phyloP scores from a whole-genome alignment of 1,139 yeast genomes.

The Scheffersomyces lignicola region DNA sequence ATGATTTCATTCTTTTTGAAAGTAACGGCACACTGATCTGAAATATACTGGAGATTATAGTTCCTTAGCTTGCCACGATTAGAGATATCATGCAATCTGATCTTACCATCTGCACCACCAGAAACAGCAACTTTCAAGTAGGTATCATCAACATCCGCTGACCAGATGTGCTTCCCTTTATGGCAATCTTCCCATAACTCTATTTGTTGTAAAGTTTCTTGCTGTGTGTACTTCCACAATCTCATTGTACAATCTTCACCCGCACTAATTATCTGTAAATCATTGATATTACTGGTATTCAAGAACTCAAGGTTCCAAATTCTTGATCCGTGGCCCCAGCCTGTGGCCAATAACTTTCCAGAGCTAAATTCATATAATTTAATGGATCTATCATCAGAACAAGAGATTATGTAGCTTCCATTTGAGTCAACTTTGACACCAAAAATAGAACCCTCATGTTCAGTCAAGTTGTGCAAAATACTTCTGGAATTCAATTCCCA shows the following conservation, averaged over 20 bases:
- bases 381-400: slow-evolving; percentile 92
- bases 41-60: slow-evolving; percentile 33
- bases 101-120: slow-evolving; percentile 89
- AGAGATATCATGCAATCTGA: slow-evolving; percentile 58
- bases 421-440: slow-evolving; percentile 64
- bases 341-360: slow-evolving; percentile 66
- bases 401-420: slow-evolving; percentile 64
- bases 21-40: slow-evolving; percentile 20
- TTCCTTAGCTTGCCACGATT: slow-evolving; percentile 13
- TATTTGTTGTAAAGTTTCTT: slow-evolving; percentile 23
- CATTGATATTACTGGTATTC: slow-evolving; percentile 22
- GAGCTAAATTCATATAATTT: slow-evolving; percentile 64
- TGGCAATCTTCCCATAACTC: slow-evolving; percentile 60
- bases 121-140: slow-evolving; percentile 55
- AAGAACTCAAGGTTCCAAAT: slow-evolving; percentile 81
- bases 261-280: slow-evolving; percentile 55
- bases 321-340: slow-evolving; percentile 97
- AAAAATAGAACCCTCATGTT: slow-evolving; percentile 91
- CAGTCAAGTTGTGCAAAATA: slow-evolving; percentile 56
- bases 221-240: slow-evolving; percentile 56
- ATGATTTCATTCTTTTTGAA: slow-evolving; percentile 55
- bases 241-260: slow-evolving; percentile 93
- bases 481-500: slow-evolving; percentile 60
- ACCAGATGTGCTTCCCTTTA: slow-evolving; percentile 87
- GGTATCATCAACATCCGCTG: slow-evolving; percentile 57